Evolutionary conservation across 2,329 filamentous ascomycete genomes (phyloP).

Genomic region (Aspergillus tamarii): DNA sequence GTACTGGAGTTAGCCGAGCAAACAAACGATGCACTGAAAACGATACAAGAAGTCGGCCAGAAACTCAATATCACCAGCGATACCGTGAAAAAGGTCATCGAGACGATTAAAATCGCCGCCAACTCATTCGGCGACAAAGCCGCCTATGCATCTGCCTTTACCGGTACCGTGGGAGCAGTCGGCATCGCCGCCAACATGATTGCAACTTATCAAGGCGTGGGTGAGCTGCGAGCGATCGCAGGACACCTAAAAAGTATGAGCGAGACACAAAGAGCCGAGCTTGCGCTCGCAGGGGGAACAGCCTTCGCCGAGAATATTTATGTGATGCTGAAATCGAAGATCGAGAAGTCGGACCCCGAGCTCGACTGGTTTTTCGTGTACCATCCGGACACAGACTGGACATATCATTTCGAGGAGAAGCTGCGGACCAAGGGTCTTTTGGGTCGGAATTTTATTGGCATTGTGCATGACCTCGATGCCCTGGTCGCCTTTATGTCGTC

Average conservation of each 20-base stretch:
- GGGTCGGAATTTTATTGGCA: conserved; percentile 6
- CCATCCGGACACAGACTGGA: conserved; percentile 11
- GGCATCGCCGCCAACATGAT: neutral
- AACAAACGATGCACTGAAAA: neutral
- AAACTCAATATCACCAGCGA: neutral
- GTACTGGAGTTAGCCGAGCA: neutral
- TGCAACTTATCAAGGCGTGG: conserved; percentile 6
- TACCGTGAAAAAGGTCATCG: neutral
- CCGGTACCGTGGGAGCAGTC: neutral
- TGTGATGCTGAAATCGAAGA: conserved; percentile 7
- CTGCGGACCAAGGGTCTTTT: conserved; percentile 3
- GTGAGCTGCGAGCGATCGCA: conserved; percentile 7
- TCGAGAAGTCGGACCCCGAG: conserved; percentile 4
- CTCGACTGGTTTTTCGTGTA: conserved; percentile 10
- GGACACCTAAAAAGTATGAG: conserved; percentile 7
- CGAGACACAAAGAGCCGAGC: conserved; percentile 1
- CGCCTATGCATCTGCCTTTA: conserved; percentile 1
- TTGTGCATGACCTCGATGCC: conserved; percentile 8
- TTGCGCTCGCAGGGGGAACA: neutral
- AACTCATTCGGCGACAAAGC: conserved; percentile 9
- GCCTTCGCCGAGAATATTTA: conserved; percentile 10
- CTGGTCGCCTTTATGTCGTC: conserved; percentile 6
- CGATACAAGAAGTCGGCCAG: neutral
- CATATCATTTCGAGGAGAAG: conserved; percentile 8
- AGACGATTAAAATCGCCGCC: conserved; percentile 4